Percentiles rank a stretch among this genome's conserved stretches.
These are phyloP conservation scores for Nissolia schottii DNA, from an alignment of 306 rosid species.

Conservation along the genomic window DNA sequence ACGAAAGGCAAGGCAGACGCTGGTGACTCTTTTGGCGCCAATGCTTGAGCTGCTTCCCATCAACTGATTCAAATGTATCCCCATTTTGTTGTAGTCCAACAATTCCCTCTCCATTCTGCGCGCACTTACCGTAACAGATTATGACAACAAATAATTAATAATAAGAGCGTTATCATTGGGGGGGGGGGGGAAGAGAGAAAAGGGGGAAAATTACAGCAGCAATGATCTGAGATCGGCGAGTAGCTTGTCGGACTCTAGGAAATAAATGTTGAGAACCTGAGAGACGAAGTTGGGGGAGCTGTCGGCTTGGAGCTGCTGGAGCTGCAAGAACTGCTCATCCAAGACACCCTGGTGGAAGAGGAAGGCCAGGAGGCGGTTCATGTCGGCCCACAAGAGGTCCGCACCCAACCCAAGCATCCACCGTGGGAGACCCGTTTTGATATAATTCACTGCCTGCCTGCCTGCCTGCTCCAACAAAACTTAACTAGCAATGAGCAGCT, in stretches of 20 bases:
- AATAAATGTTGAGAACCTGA: slow-evolving; percentile 74
- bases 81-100: slow-evolving; percentile 67
- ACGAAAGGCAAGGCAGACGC: slow-evolving; percentile 76
- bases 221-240: slow-evolving; percentile 61
- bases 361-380: slow-evolving; percentile 79
- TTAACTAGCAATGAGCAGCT: not conserved
- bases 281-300: slow-evolving; percentile 78
- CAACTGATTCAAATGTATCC: slow-evolving; percentile 75
- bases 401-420: slow-evolving; percentile 79
- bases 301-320: slow-evolving; percentile 80
- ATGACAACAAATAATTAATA: too few relatives aligned
- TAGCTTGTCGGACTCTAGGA: slow-evolving; percentile 77
- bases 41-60: slow-evolving; percentile 96
- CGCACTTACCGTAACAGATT: too few relatives aligned
- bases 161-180: too few relatives aligned
- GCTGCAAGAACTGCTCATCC: slow-evolving; percentile 83
- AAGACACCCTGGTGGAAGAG: slow-evolving; percentile 88
- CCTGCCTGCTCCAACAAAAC: too few relatives aligned
- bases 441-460: too few relatives aligned
- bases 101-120: slow-evolving; percentile 63
- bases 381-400: slow-evolving; percentile 78
- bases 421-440: slow-evolving; percentile 93
- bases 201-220: slow-evolving; percentile 28
- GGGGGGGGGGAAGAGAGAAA: too few relatives aligned
- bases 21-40: slow-evolving; percentile 86